Conservation (phyloP, 495 filamentous ascomycete genomes). For the Penicillium herquei region DNA sequence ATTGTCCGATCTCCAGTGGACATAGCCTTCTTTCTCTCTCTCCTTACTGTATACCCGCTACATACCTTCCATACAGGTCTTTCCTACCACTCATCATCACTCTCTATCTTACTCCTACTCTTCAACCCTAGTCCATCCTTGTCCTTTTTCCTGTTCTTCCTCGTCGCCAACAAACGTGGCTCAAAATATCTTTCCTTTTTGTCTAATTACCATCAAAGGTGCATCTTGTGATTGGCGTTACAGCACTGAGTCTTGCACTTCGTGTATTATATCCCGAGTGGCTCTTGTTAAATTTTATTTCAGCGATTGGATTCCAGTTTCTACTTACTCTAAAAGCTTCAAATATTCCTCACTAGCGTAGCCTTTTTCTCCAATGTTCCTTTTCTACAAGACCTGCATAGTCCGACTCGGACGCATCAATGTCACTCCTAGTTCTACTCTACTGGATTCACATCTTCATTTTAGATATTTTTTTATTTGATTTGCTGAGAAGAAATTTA, state of each 20-base stretch:
- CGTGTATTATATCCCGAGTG: background rate
- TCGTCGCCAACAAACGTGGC: background rate
- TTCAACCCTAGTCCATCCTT: background rate
- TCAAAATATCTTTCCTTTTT: background rate
- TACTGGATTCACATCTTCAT: background rate
- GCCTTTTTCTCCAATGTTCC: no score
- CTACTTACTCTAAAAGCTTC: no score
- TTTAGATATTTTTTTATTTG: slow-evolving; percentile 1
- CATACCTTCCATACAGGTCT: background rate
- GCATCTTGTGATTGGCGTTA: slow-evolving; percentile 6
- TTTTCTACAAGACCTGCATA: no score
- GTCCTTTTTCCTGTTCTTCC: background rate
- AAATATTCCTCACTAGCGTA: no score
- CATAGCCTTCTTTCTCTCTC: background rate
- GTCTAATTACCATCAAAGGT: slow-evolving; percentile 2
- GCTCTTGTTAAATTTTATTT: background rate
- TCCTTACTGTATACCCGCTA: background rate
- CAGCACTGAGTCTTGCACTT: background rate
- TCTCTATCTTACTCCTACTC: slow-evolving; percentile 1
- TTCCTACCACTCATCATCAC: slow-evolving; percentile 3
- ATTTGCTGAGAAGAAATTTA: slow-evolving; percentile 13
- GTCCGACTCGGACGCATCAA: no score
- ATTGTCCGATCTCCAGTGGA: background rate
- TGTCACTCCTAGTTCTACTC: no score
- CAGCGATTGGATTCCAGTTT: background rate